Conservation (phyloP, 2,329 filamentous ascomycete genomes). For the Fusarium graminum region DNA sequence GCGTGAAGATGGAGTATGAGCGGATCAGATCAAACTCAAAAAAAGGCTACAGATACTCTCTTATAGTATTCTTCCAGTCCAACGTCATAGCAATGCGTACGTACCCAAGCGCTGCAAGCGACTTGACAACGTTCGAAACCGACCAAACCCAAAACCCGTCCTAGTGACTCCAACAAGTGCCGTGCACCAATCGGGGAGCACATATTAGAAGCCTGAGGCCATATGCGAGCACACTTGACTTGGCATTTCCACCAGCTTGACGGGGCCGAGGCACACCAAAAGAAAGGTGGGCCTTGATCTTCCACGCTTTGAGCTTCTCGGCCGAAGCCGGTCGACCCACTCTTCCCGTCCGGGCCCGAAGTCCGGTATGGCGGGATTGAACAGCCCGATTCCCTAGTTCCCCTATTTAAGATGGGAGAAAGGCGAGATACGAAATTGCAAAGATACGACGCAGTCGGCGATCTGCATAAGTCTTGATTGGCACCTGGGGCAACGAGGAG, state of each 20-base stretch:
- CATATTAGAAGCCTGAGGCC: slow-evolving; percentile 6
- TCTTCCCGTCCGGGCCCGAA: slow-evolving; percentile 10
- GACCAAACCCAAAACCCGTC: background rate
- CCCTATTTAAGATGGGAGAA: background rate
- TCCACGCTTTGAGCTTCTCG: background rate
- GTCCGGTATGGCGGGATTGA: slow-evolving; percentile 8
- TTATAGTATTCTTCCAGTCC: slow-evolving; percentile 2
- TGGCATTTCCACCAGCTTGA: background rate
- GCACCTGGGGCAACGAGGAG: background rate
- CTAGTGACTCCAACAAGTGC: slow-evolving; percentile 1
- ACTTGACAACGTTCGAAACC: slow-evolving; percentile 4
- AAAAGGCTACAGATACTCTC: slow-evolving; percentile 13
- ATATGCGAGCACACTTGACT: background rate
- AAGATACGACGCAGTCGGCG: background rate
- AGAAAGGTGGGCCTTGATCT: background rate
- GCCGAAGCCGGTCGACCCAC: slow-evolving; percentile 7
- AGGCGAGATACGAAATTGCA: background rate
- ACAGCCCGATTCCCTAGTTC: slow-evolving; percentile 5
- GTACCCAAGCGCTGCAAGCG: background rate
- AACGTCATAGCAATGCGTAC: slow-evolving; percentile 31
- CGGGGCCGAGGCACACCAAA: background rate
- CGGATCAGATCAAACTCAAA: background rate
- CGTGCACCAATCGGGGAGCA: slow-evolving; percentile 9
- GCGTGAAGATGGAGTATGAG: background rate
- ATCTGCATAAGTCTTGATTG: slow-evolving; percentile 1